These are phyloP conservation scores for Geotrichum australiense DNA, from an alignment of 1,139 yeast species.

Conservation along the genomic window DNA sequence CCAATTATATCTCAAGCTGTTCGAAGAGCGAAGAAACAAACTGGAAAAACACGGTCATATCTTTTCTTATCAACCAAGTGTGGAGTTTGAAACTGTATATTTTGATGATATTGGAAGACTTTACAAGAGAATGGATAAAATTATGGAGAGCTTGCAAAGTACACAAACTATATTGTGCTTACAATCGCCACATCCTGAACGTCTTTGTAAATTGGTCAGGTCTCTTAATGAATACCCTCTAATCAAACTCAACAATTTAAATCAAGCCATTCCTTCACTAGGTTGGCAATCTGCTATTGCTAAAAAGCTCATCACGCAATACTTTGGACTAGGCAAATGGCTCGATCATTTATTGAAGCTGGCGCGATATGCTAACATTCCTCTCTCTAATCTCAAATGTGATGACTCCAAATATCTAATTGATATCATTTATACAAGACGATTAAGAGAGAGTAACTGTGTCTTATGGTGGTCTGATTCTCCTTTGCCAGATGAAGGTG, in stretches of 20 bases:
- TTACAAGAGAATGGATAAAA: slow-evolving; percentile 33
- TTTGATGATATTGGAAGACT: slow-evolving; percentile 21
- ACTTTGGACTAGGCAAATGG: slow-evolving; percentile 71
- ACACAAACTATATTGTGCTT: slow-evolving; percentile 59
- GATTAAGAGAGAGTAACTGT: slow-evolving; percentile 54
- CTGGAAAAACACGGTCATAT: slow-evolving; percentile 35
- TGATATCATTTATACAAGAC: slow-evolving; percentile 81
- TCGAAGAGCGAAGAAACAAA: slow-evolving; percentile 42
- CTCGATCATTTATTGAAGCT: slow-evolving; percentile 56
- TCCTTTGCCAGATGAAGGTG: slow-evolving; percentile 83
- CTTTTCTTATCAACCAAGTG: slow-evolving; percentile 24
- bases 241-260: slow-evolving; percentile 42
- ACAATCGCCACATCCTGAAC: slow-evolving; percentile 59
- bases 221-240: slow-evolving; percentile 52
- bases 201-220: slow-evolving; percentile 29
- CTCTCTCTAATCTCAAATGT: slow-evolving; percentile 73
- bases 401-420: slow-evolving; percentile 74
- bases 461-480: slow-evolving; percentile 91
- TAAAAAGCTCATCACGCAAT: slow-evolving; percentile 62
- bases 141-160: slow-evolving; percentile 53
- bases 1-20: slow-evolving; percentile 50
- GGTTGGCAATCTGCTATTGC: slow-evolving; percentile 81
- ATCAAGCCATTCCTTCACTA: slow-evolving; percentile 57
- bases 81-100: slow-evolving; percentile 21
- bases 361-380: slow-evolving; percentile 70